Percentiles rank a stretch among this genome's conserved stretches.
phyloP scores from a whole-genome alignment of 495 filamentous ascomycete species.

The Tuber indicum region DNA sequence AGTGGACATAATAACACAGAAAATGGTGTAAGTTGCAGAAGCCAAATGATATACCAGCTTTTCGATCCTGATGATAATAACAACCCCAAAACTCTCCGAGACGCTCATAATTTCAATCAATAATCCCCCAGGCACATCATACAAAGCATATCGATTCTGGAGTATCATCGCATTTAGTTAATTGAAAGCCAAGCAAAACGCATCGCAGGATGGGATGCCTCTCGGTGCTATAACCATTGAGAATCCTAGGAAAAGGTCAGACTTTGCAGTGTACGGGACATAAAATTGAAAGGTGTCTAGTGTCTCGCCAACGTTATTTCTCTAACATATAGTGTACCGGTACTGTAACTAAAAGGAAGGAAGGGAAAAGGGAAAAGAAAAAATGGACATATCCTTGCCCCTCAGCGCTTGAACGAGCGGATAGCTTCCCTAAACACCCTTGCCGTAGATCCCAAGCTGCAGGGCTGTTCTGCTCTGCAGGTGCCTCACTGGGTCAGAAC shows the following conservation, averaged over 20 bases:
- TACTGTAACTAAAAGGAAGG: neutral
- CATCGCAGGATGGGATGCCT: neutral
- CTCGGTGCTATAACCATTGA: neutral
- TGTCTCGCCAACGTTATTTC: neutral
- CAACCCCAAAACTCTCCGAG: neutral
- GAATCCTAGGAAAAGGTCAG: neutral
- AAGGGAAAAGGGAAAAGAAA: neutral
- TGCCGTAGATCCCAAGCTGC: conserved; percentile 27
- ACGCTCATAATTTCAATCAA: neutral
- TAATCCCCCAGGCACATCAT: neutral
- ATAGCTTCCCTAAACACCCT: neutral
- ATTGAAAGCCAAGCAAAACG: neutral
- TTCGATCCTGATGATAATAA: neutral
- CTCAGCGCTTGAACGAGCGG: neutral
- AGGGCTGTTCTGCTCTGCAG: conserved; percentile 22
- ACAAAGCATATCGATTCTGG: neutral
- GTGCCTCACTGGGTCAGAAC: conserved; percentile 32
- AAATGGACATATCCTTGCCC: neutral
- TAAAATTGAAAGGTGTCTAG: neutral
- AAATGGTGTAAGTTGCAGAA: neutral
- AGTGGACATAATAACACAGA: conserved; percentile 1
- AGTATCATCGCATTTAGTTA: neutral
- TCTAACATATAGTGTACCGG: neutral
- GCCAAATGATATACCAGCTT: neutral
- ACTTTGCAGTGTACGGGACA: neutral